Conservation (phyloP, 768 basidiomycete genomes). For the Boletus bicolor region DNA sequence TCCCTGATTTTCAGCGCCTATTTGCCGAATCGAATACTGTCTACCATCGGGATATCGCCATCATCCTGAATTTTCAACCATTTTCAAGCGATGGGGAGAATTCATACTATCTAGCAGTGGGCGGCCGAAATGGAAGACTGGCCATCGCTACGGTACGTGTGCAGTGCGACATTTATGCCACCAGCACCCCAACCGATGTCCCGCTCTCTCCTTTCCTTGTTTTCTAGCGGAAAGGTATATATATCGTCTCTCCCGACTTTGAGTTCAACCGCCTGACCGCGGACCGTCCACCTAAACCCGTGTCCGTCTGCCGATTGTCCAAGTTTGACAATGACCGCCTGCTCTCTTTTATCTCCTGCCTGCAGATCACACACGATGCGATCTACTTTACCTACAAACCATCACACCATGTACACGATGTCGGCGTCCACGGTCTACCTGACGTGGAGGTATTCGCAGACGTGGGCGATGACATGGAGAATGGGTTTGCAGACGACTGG, state of each 20-base stretch:
- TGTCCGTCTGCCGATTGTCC: conserved; percentile 23
- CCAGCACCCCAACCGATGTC: not conserved
- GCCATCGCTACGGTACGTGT: conserved; percentile 45
- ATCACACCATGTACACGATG: not conserved
- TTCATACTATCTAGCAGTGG: conserved; percentile 50
- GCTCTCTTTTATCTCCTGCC: conserved; percentile 41
- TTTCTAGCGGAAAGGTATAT: conserved; percentile 25
- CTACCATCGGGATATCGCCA: conserved; percentile 39
- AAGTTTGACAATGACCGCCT: conserved; percentile 14
- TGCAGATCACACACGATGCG: conserved; percentile 54
- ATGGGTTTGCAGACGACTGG: conserved; percentile 12
- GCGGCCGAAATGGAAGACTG: conserved; percentile 37
- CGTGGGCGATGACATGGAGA: conserved; percentile 8
- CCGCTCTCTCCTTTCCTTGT: not conserved
- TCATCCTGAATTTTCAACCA: conserved; percentile 26
- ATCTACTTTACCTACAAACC: conserved; percentile 43
- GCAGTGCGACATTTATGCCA: not conserved
- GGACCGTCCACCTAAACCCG: conserved; percentile 32
- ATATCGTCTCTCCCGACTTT: conserved; percentile 23
- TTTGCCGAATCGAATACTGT: conserved; percentile 28
- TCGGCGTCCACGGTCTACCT: not conserved
- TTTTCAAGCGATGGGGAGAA: conserved; percentile 11
- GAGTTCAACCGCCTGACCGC: conserved; percentile 21
- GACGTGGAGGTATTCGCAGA: conserved; percentile 2
- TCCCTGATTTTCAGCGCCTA: conserved; percentile 28